Evolutionary conservation across 495 filamentous ascomycete species (phyloP), one percentile per base, ranked within the genome.

Genomic region (Bryoglossum gracile): DNA sequence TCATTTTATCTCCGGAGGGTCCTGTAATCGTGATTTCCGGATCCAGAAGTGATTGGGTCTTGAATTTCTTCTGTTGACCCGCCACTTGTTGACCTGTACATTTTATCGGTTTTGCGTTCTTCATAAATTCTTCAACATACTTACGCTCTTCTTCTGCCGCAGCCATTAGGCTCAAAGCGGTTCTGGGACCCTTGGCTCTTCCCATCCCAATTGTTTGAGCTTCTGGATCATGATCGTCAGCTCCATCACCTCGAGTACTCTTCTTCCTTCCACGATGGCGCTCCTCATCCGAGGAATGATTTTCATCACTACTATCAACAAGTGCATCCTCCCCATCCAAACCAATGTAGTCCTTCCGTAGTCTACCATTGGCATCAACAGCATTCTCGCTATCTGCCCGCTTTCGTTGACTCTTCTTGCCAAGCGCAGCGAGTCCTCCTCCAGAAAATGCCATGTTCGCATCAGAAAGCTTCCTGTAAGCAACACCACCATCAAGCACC

Each of bases 121-220:
- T 33, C 11, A 3, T 19, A 21, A 18, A 3, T 24, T 8, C 21
- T 22, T 4, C 14, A 11, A 23, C 11, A 25, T 30, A 80, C 85
- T 54, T 78, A 84, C 87, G 76, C 61, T 90, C 86, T 67, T 89
- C 83, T 62, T 89, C 84, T 8, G 81, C 78, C 10, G 81, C 84
- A 39, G 80, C 82, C 17, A 86, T 60, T 32, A 85, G 60, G 57
- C 76, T 84, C 56, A 71, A 68, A 1, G 71, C 67, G 42, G 65
- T 65, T 55, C 65, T 65, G 23, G 61, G 64, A 11, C 52, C 60
- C 21, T 66, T 60, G 49, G 43, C 58, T 42, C 54, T 38, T 49
- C 57, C 50, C 55, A 57, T 47, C 40, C 46, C 50, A 37, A 52
- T 47, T 24, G 54, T 56, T 56, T 58, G 54, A 53, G 62, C 59